Evolutionary conservation across 2,329 filamentous ascomycete species (phyloP), one percentile per base, ranked within the genome.

Genomic region (Aspergillus felis): DNA sequence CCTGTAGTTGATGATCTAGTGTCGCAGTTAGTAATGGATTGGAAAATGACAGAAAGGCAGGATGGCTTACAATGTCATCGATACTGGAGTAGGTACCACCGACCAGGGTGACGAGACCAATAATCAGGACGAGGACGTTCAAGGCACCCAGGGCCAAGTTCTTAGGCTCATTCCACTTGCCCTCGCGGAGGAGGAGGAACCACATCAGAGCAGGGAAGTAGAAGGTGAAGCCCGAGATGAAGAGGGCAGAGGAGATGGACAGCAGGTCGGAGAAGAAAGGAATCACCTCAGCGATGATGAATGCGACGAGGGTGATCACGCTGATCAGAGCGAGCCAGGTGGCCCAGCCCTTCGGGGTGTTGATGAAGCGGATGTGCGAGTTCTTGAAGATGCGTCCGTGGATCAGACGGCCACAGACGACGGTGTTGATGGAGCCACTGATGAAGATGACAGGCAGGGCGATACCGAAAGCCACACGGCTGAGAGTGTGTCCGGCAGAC

Each of bases 191-290:
- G 24, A 71, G 62, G 17, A 66, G 63, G 56, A 70, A 70, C 68
- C 68, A 71, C 68, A 70, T 67, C 58, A 76, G 75, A 38, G 83
- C 82, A 1, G 81, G 75, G 35, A 86, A 66, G 50, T 82, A 95
- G 79, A 94, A 95, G 70, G 93, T 93, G 79, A 95, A 95, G 53
- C 91, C 91, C 65, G 87, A 91, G 74, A 94, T 89, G 68, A 94
- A 93, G 1, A 94, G 82, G 3, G 89, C 90, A 7, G 73, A 75
- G 52, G 71, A 73, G 58, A 77, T 68, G 8, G 70, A 71, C 5
- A 81, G 71, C 62, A 80, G 77, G 57, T 90, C 90, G 9, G 84
- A 87, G 78, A 95, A 95, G 80, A 94, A 93, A 0, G 91, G 91
- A 66, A 93, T 93, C 48, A 92, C 87, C 71, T 93, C 88, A 4